A percentile compares a stretch with the other conserved stretches of the same genome.
These are phyloP conservation scores for Prunus mume DNA, from an alignment of 306 rosid genomes.

Conservation along the genomic window DNA sequence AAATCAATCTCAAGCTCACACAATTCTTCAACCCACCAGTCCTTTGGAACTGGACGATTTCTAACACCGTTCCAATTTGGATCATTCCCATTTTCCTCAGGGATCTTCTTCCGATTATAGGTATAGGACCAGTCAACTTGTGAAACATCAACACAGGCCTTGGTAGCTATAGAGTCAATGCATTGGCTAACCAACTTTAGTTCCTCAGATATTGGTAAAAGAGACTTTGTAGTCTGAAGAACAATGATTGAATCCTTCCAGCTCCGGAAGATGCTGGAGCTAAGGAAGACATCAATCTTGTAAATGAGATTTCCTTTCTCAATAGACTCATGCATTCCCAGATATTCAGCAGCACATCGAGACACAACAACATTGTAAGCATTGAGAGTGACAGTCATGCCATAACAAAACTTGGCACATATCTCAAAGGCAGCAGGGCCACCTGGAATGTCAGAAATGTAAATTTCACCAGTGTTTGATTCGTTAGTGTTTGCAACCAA, in stretches of 20 bases:
- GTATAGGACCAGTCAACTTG: slow-evolving; percentile 94
- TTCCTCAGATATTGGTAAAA: slow-evolving; percentile 65
- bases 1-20: slow-evolving; percentile 91
- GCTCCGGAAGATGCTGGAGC: slow-evolving; percentile 85
- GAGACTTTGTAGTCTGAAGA: slow-evolving; percentile 75
- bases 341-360: slow-evolving; percentile 90
- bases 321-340: slow-evolving; percentile 77
- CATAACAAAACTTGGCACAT: slow-evolving; percentile 94
- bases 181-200: slow-evolving; percentile 72
- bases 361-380: slow-evolving; percentile 76
- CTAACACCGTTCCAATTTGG: slow-evolving; percentile 56
- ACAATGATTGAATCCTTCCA: slow-evolving; percentile 98
- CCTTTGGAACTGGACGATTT: slow-evolving; percentile 74
- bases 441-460: slow-evolving; percentile 82
- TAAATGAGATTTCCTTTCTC: slow-evolving; percentile 94
- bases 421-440: slow-evolving; percentile 85
- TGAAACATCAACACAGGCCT: slow-evolving; percentile 76
- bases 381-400: slow-evolving; percentile 92
- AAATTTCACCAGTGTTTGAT: slow-evolving; percentile 54
- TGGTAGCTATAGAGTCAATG: slow-evolving; percentile 67
- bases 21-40: slow-evolving; percentile 98
- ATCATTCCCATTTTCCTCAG: slow-evolving; percentile 70
- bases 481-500: slow-evolving; percentile 57
- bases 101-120: slow-evolving; percentile 79
- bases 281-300: slow-evolving; percentile 92